Percentiles rank a stretch among this genome's conserved stretches.
phyloP scores from a whole-genome alignment of 2,329 filamentous ascomycete species.

The Aspergillus ruber region DNA sequence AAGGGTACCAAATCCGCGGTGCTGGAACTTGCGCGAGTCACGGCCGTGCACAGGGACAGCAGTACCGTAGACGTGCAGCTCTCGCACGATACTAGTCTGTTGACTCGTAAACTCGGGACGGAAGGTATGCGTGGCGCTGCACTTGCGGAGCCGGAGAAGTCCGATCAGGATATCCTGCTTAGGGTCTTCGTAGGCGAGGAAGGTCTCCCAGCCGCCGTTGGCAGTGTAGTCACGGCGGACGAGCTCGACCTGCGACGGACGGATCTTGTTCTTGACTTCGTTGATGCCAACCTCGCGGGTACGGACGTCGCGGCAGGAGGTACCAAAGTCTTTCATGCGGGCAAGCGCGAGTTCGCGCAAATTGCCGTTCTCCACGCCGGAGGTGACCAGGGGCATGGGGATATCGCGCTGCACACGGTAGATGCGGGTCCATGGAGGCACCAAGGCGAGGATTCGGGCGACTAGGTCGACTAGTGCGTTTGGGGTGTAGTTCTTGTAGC shows the following conservation, averaged over 20 bases:
- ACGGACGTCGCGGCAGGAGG: constrained; percentile 89
- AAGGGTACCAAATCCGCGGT: constrained; percentile 92
- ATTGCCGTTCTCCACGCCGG: constrained; percentile 96
- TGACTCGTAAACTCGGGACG: constrained; percentile 78
- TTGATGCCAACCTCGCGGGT: constrained; percentile 97
- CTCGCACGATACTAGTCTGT: constrained; percentile 83
- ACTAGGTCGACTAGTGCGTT: constrained; percentile 95
- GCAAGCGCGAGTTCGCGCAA: constrained; percentile 85
- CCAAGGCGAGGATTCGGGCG: constrained; percentile 86
- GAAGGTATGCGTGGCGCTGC: constrained; percentile 85
- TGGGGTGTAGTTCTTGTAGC: constrained; percentile 98
- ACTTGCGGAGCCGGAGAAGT: constrained; percentile 80
- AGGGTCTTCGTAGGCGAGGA: constrained; percentile 94
- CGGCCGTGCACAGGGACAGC: constrained; percentile 95
- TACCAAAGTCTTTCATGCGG: constrained; percentile 99
- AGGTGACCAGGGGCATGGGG: constrained; percentile 99
- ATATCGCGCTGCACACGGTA: constrained; percentile 98
- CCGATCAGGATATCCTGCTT: constrained; percentile 98
- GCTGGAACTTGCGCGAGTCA: constrained; percentile 94
- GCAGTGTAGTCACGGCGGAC: constrained; percentile 89
- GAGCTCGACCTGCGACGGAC: constrained; percentile 91
- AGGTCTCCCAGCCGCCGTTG: constrained; percentile 98
- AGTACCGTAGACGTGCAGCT: constrained; percentile 93
- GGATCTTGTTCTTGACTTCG: constrained; percentile 97
- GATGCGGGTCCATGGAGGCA: constrained; percentile 96